Evolutionary conservation across 225 moss, liverwort and hornwort genomes (phyloP).

Genomic region (Neckera pumila): DNA sequence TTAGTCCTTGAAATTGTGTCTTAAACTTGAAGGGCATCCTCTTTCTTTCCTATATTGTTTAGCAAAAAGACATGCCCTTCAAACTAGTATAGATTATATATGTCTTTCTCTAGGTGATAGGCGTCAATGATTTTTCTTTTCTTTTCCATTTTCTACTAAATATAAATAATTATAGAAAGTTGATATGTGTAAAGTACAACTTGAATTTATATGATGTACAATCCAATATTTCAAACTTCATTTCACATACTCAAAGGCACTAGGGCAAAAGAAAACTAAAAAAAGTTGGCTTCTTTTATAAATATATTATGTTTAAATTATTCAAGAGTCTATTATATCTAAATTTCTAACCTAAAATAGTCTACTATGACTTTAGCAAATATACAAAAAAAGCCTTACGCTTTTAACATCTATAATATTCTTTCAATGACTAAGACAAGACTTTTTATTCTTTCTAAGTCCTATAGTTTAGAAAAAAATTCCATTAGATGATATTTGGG

Average conservation of each 20-base stretch:
- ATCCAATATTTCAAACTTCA: neutral
- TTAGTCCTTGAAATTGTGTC: fast-evolving
- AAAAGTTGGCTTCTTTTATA: neutral
- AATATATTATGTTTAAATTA: neutral
- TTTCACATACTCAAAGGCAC: neutral
- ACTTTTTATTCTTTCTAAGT: neutral
- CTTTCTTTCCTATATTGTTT: fast-evolving
- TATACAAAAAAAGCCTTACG: fast-evolving
- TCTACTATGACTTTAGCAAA: neutral
- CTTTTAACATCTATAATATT: too few relatives aligned
- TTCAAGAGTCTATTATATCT: fast-evolving
- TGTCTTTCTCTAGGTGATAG: fast-evolving
- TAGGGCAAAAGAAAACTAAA: fast-evolving
- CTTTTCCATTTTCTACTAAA: neutral
- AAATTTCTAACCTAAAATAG: neutral
- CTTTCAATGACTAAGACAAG: neutral
- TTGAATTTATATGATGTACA: too few relatives aligned
- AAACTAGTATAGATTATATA: neutral
- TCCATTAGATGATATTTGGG: too few relatives aligned
- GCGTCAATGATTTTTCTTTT: neutral
- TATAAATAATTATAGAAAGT: neutral
- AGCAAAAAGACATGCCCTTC: fast-evolving
- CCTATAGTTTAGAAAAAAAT: neutral
- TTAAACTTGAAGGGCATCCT: neutral
- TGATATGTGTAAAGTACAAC: too few relatives aligned